phyloP scores from a whole-genome alignment of 176 grass and related monocot genomes.

The Rhynchospora pubera region DNA sequence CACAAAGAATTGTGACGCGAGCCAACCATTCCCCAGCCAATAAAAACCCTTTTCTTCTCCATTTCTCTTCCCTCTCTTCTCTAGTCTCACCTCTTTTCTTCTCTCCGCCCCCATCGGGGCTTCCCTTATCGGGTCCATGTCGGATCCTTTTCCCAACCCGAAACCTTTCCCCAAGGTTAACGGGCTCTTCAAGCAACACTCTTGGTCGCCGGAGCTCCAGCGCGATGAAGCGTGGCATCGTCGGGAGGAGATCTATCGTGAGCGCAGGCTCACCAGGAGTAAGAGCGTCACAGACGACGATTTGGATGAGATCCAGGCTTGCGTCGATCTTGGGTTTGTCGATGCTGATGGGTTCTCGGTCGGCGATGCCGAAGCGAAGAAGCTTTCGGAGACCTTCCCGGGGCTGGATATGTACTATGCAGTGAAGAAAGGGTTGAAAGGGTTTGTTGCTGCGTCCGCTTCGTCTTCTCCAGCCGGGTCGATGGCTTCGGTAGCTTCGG shows the following conservation, averaged over 20 bases:
- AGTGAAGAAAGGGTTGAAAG: constrained; percentile 25
- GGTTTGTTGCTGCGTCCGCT: not conserved
- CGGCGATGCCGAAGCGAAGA: constrained; percentile 35
- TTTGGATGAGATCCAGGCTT: constrained; percentile 77
- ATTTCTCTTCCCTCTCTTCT: not conserved
- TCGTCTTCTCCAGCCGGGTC: not conserved
- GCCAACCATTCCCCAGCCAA: constrained; percentile 7
- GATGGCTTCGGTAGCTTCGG: not conserved
- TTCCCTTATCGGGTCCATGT: constrained; percentile 5
- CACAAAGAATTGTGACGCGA: constrained; percentile 16
- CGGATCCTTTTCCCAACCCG: not conserved
- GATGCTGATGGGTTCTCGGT: constrained; percentile 28
- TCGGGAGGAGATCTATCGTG: constrained; percentile 29
- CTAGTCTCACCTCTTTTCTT: not conserved
- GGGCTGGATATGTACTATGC: constrained; percentile 61
- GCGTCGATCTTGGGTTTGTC: constrained; percentile 76
- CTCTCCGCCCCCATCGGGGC: not conserved
- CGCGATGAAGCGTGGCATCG: constrained; percentile 71
- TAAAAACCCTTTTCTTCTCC: not conserved
- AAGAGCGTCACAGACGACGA: constrained; percentile 69
- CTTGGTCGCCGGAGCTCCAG: constrained; percentile 80
- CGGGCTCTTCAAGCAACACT: constrained; percentile 64
- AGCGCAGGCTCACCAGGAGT: constrained; percentile 22
- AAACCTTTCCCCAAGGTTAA: not conserved
- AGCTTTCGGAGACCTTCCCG: constrained; percentile 52